Percentiles rank a stretch among this genome's conserved stretches.
Evolutionary conservation across 1,284 basidiomycete species (phyloP).

Genomic region (Ganoderma meredithae): DNA sequence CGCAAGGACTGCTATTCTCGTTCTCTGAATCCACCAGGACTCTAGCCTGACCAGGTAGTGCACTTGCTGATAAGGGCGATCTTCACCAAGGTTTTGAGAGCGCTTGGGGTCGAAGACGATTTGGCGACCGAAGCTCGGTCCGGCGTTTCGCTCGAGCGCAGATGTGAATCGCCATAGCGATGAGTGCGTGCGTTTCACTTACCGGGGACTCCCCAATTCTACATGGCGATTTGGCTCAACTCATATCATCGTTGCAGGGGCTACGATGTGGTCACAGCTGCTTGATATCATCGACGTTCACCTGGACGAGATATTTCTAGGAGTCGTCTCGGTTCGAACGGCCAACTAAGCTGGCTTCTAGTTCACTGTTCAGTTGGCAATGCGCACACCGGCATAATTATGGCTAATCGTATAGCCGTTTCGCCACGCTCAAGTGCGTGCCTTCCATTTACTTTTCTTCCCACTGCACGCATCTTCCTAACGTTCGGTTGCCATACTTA

Average conservation of each 20-base stretch:
- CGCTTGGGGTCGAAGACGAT: background rate
- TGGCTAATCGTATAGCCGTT: constrained; percentile 1
- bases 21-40: too few species aligned
- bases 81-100: background rate
- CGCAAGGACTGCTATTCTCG: too few species aligned
- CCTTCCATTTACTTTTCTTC: background rate
- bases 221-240: background rate
- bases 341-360: background rate
- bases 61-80: too few species aligned
- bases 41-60: too few species aligned
- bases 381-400: background rate
- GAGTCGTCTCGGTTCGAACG: background rate
- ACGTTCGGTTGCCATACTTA: background rate
- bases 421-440: background rate
- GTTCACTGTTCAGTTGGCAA: background rate
- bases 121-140: background rate
- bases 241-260: background rate
- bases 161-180: background rate
- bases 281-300: background rate
- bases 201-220: background rate
- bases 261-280: background rate
- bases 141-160: background rate
- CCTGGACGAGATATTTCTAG: background rate
- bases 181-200: background rate
- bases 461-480: background rate